A percentile compares a stretch with the other conserved stretches of the same genome.
These are phyloP conservation scores for Ustilago bromivora DNA, from an alignment of 1,284 basidiomycete genomes.

Conservation along the genomic window DNA sequence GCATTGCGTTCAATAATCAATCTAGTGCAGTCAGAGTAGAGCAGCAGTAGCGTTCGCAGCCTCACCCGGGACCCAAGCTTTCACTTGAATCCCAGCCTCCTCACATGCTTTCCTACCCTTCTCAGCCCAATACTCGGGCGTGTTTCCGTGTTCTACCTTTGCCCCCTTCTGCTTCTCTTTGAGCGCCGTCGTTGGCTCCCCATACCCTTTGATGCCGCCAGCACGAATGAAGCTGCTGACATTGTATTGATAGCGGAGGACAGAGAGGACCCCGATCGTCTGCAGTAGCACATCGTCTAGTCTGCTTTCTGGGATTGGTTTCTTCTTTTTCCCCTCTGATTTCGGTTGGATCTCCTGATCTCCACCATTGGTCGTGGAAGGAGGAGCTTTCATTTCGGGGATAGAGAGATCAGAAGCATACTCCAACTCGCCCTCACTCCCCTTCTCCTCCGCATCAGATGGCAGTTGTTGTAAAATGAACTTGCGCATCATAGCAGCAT, in stretches of 20 bases:
- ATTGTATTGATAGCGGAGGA: conserved; percentile 51
- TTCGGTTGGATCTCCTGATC: neutral
- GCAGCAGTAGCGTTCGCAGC: conserved; percentile 32
- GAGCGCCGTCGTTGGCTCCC: conserved; percentile 7
- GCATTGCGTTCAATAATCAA: neutral
- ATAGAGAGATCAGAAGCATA: conserved; percentile 41
- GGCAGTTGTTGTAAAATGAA: conserved; percentile 25
- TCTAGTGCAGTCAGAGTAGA: neutral
- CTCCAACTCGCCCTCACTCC: conserved; percentile 21
- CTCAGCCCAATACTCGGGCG: conserved; percentile 38
- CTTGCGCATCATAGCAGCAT: conserved; percentile 27
- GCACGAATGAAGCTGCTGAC: conserved; percentile 54
- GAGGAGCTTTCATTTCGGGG: neutral
- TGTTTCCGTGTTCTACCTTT: conserved; percentile 3
- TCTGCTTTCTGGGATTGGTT: conserved; percentile 20
- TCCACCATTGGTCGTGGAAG: neutral
- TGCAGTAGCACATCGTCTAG: conserved; percentile 65
- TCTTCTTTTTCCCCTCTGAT: conserved; percentile 15
- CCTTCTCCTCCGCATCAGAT: conserved; percentile 11
- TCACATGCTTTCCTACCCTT: conserved; percentile 33
- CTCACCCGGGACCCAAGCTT: conserved; percentile 25
- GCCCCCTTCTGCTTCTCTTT: conserved; percentile 14
- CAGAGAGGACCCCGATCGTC: conserved; percentile 64
- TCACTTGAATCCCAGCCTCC: conserved; percentile 36
- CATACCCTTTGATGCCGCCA: conserved; percentile 48